Conservation (phyloP, 2,329 filamentous ascomycete genomes). For the Aspergillus ruber region DNA sequence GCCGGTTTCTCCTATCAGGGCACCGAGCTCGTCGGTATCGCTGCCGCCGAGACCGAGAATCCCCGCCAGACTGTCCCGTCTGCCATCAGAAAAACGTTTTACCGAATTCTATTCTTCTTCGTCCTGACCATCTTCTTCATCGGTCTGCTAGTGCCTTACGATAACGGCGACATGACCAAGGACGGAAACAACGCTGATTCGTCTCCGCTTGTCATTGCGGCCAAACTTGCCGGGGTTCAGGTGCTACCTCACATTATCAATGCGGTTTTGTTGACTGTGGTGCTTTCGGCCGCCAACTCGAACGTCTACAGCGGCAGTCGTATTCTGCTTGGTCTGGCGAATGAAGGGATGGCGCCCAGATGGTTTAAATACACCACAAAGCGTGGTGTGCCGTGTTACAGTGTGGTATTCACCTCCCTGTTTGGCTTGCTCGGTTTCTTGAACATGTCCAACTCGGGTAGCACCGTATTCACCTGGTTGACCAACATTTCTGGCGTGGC, state of each 20-base stretch:
- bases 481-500: conserved; percentile 29
- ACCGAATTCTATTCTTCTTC: conserved; percentile 61
- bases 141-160: conserved; percentile 61
- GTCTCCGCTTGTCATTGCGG: conserved; percentile 41
- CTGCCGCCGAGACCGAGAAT: conserved; percentile 69
- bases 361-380: conserved; percentile 38
- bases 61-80: conserved; percentile 65
- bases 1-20: conserved; percentile 46
- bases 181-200: conserved; percentile 32
- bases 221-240: conserved; percentile 31
- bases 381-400: conserved; percentile 40
- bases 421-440: conserved; percentile 65
- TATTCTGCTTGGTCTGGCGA: conserved; percentile 61
- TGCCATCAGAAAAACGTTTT: conserved; percentile 69
- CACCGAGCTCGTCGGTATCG: conserved; percentile 68
- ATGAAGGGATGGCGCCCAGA: conserved; percentile 39
- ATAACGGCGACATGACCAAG: conserved; percentile 49
- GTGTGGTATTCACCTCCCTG: conserved; percentile 38
- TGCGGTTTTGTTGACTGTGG: conserved; percentile 37
- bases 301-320: conserved; percentile 50
- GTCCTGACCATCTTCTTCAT: conserved; percentile 53
- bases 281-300: conserved; percentile 39
- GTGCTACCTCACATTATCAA: conserved; percentile 37
- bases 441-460: conserved; percentile 57
- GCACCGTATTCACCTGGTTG: conserved; percentile 49